Evolutionary conservation across 306 rosid genomes (phyloP), one percentile per base, ranked within the genome.

Genomic region (Quercus dentata): DNA sequence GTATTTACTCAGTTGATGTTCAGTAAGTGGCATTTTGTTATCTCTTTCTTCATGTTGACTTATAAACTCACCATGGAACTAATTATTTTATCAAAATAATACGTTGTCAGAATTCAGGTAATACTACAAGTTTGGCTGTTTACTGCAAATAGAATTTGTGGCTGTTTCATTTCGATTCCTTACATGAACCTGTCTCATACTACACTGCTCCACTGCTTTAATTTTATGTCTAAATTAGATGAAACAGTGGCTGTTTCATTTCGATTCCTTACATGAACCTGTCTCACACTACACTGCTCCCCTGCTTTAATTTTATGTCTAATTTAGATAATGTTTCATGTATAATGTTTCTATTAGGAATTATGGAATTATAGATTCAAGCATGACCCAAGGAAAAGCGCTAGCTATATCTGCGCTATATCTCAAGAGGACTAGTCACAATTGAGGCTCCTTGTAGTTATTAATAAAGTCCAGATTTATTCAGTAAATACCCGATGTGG

Each of bases 1-100:
- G 30, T 25, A 11, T 19, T 74, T 76, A 62, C 52, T 71, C 76
- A 41, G 41, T 75, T 44, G 76, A 55, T 70, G 70, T 67, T 67
- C 46, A 9, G 35, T 64, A 69, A 17, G 65, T 70, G 57, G 67
- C 74, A 44, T 81, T 49, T 2, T 25, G 71, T 41, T 77, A 27
- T 52, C 14, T 71, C 8, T 51, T 52, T 41, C n/a, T 56, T 54
- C 57, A 35, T 35, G 17, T 67, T 18, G 23, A 33, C 52, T 3
- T 33, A 67, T 8, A 67, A 67, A 10, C 64, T 58, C 11, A 58
- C 28, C 23, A 11, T 21, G 28, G 13, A 58, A 4, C 15, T 58
- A 21, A n/a, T 58, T 58, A n/a, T 14, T 52, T 58, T 58, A 11
- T 25, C 35, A 14, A 61, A 23, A 44, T 44, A 44, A 46, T 13